A percentile compares a stretch with the other conserved stretches of the same genome.
Conservation (phyloP, 164 flowering plant species). For the Vitis cinerea region DNA sequence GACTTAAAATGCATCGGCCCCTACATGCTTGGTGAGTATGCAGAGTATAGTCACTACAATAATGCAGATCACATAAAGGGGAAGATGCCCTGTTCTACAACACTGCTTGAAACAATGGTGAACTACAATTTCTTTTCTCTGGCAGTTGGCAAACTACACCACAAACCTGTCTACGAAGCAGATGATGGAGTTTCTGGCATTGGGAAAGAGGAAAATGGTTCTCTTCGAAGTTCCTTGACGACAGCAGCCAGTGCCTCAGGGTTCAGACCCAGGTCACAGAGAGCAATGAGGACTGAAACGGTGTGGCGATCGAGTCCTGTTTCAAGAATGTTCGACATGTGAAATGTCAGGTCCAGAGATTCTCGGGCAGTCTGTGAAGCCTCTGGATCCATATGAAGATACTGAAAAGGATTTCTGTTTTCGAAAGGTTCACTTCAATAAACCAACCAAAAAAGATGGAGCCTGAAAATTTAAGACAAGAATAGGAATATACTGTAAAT, state of each 20-base stretch:
- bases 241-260: slow-evolving; percentile 81
- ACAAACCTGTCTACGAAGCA: slow-evolving; percentile 1
- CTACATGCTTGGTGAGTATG: too few relatives aligned
- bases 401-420: too few relatives aligned
- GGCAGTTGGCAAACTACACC: neutral
- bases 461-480: too few relatives aligned
- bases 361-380: slow-evolving; percentile 64
- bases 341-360: slow-evolving; percentile 67
- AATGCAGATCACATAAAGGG: too few relatives aligned
- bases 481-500: too few relatives aligned
- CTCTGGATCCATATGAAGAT: slow-evolving; percentile 53
- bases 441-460: too few relatives aligned
- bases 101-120: too few relatives aligned
- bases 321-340: slow-evolving; percentile 84
- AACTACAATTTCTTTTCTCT: too few relatives aligned
- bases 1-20: too few relatives aligned
- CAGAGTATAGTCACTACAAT: too few relatives aligned
- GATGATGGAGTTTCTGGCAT: slow-evolving; percentile 9
- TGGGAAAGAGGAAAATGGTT: slow-evolving; percentile 28
- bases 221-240: slow-evolving; percentile 63
- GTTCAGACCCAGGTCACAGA: slow-evolving; percentile 76
- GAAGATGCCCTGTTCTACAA: too few relatives aligned
- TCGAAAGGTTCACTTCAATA: too few relatives aligned
- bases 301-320: slow-evolving; percentile 93
- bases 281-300: slow-evolving; percentile 76